A percentile compares a stretch with the other conserved stretches of the same genome.
These are phyloP conservation scores for Pyrus betulifolia DNA, from an alignment of 306 rosid species.

Conservation along the genomic window DNA sequence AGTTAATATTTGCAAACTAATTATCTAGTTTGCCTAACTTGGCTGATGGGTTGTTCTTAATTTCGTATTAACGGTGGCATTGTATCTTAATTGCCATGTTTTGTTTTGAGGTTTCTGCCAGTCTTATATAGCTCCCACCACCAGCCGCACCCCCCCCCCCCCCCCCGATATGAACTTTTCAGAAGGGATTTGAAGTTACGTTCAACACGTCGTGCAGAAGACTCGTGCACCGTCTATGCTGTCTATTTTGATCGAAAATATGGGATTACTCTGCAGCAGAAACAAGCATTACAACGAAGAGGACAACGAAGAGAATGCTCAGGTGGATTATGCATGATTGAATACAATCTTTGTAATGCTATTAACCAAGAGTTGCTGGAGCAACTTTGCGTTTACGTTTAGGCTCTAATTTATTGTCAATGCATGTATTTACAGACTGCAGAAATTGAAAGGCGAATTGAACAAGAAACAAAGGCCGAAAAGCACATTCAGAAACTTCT, in stretches of 20 bases:
- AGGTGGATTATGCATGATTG: slow-evolving; percentile 36
- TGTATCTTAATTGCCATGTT: not conserved
- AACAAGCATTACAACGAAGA: slow-evolving; percentile 59
- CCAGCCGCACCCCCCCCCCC: not conserved
- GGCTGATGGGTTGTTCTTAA: not conserved
- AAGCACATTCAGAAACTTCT: slow-evolving; percentile 93
- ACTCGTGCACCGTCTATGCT: slow-evolving; percentile 67
- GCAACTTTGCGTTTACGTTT: not conserved
- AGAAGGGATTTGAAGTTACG: slow-evolving; percentile 25
- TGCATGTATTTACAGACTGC: slow-evolving; percentile 58
- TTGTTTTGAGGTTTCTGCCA: not conserved
- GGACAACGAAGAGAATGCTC: slow-evolving; percentile 71
- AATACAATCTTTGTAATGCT: not conserved
- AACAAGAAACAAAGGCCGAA: slow-evolving; percentile 86
- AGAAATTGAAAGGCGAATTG: slow-evolving; percentile 91
- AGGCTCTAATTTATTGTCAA: slow-evolving; percentile 12
- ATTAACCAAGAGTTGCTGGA: not conserved
- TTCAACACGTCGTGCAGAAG: slow-evolving; percentile 37
- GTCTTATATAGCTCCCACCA: not conserved
- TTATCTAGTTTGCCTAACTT: not conserved
- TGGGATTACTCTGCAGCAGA: slow-evolving; percentile 95
- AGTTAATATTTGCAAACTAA: not conserved
- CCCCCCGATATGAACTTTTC: slow-evolving; percentile 16
- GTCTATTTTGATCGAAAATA: slow-evolving; percentile 54
- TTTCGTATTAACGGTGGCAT: not conserved